Conservation (phyloP, 257 asterid species). For the Linaria vulgaris region DNA sequence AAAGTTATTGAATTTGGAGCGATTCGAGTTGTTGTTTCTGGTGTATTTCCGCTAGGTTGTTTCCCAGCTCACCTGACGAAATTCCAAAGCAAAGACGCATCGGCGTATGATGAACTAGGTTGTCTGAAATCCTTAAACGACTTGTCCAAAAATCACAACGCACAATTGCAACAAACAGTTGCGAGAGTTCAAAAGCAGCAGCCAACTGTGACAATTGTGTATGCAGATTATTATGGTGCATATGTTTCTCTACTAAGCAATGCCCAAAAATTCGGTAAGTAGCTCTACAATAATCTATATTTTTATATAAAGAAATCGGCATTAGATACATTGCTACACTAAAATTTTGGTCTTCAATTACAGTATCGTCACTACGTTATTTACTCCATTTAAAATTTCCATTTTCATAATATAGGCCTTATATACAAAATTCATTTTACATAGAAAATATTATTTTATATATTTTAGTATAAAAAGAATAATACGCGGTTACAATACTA, state of each 20-base stretch:
- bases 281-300: too few species aligned
- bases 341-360: too few species aligned
- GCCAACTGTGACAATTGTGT: slow-evolving; percentile 15
- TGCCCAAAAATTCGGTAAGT: not conserved
- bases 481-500: too few species aligned
- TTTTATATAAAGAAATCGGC: too few species aligned
- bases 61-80: slow-evolving; percentile 20
- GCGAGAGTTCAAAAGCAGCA: slow-evolving; percentile 13
- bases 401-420: too few species aligned
- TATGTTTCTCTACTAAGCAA: slow-evolving; percentile 21
- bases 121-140: slow-evolving; percentile 29
- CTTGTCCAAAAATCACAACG: slow-evolving; percentile 18
- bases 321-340: too few species aligned
- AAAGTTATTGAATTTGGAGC: slow-evolving; percentile 24
- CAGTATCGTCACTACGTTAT: too few species aligned
- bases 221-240: slow-evolving; percentile 28
- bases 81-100: slow-evolving; percentile 9
- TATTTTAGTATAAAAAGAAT: too few species aligned
- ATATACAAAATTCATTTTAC: too few species aligned
- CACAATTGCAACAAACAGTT: slow-evolving; percentile 26
- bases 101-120: slow-evolving; percentile 19
- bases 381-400: too few species aligned
- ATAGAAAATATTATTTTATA: too few species aligned
- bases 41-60: slow-evolving; percentile 33
- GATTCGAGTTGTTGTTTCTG: slow-evolving; percentile 25